A percentile compares a stretch with the other conserved stretches of the same genome.
These are phyloP conservation scores for Cyclotella distinguenda DNA, from an alignment of 108 stramenopile genomes.

Conservation along the genomic window DNA sequence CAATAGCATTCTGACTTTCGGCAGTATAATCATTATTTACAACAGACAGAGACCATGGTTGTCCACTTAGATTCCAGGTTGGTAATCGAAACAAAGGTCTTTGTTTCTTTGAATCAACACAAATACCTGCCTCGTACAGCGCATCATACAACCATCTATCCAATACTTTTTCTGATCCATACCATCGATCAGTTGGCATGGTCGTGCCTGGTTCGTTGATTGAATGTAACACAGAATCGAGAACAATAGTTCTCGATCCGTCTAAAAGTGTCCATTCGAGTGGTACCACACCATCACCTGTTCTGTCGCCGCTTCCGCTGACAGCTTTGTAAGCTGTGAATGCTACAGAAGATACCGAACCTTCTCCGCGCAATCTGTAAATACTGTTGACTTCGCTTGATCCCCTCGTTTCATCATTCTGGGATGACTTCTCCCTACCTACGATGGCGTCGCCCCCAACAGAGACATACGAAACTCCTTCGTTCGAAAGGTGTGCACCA, in stretches of 20 bases:
- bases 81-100: constrained; percentile 1
- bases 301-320: constrained; percentile 68
- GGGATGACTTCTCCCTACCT: constrained; percentile 29
- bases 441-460: constrained; percentile 74
- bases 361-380: constrained; percentile 51
- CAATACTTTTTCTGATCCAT: constrained; percentile 75
- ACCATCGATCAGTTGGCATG: constrained; percentile 75
- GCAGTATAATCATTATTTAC: neutral
- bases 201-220: constrained; percentile 86
- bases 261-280: constrained; percentile 71
- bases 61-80: neutral
- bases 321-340: constrained; percentile 80
- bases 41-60: neutral
- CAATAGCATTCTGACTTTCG: neutral
- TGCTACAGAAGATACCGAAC: constrained; percentile 56
- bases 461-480: constrained; percentile 73
- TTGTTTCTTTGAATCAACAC: constrained; percentile 2
- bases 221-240: constrained; percentile 83
- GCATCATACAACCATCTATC: constrained; percentile 70
- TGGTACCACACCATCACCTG: constrained; percentile 89
- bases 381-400: constrained; percentile 45
- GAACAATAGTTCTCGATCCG: constrained; percentile 60
- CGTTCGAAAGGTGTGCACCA: constrained; percentile 67
- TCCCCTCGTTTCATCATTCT: constrained; percentile 25
- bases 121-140: constrained; percentile 36